phyloP scores from a whole-genome alignment of 140 eudicot species.

The Senecio squalidus region DNA sequence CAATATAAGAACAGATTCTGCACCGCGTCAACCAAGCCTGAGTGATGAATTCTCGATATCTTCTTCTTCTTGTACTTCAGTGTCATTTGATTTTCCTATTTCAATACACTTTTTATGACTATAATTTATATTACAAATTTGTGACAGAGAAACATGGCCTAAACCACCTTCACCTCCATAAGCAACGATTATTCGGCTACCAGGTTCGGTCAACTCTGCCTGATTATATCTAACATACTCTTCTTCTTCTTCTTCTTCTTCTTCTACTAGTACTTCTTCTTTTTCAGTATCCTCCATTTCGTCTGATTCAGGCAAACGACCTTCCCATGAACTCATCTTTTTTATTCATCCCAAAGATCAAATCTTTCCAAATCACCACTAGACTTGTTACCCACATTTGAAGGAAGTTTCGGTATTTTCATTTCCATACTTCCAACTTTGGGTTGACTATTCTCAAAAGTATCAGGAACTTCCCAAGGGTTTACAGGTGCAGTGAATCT shows the following conservation, averaged over 20 bases:
- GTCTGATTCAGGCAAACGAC: slow-evolving; percentile 26
- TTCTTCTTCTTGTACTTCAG: slow-evolving; percentile 21
- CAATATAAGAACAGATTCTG: slow-evolving; percentile 46
- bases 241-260: slow-evolving; percentile 30
- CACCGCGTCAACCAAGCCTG: slow-evolving; percentile 50
- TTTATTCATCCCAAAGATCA: slow-evolving; percentile 21
- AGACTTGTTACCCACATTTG: slow-evolving; percentile 12
- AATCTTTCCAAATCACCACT: slow-evolving; percentile 17
- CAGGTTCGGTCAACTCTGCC: slow-evolving; percentile 73
- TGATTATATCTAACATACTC: slow-evolving; percentile 50
- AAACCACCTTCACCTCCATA: slow-evolving; percentile 82
- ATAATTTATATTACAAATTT: slow-evolving; percentile 17
- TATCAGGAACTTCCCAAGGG: slow-evolving; percentile 84
- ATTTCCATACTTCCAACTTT: slow-evolving; percentile 22
- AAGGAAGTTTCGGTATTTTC: slow-evolving; percentile 17
- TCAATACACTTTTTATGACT: slow-evolving; percentile 6
- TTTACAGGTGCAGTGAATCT: slow-evolving; percentile 35
- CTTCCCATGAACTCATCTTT: slow-evolving; percentile 29
- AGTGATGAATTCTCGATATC: slow-evolving; percentile 28
- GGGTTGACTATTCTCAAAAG: slow-evolving; percentile 26
- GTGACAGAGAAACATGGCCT: slow-evolving; percentile 47
- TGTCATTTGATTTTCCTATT: slow-evolving; percentile 15
- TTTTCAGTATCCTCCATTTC: not conserved
- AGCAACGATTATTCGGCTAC: slow-evolving; percentile 63
- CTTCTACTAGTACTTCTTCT: slow-evolving; percentile 31